A percentile compares a stretch with the other conserved stretches of the same genome.
Conservation (phyloP, 208 protist genomes). For the Blastocrithidia nonstop region DNA sequence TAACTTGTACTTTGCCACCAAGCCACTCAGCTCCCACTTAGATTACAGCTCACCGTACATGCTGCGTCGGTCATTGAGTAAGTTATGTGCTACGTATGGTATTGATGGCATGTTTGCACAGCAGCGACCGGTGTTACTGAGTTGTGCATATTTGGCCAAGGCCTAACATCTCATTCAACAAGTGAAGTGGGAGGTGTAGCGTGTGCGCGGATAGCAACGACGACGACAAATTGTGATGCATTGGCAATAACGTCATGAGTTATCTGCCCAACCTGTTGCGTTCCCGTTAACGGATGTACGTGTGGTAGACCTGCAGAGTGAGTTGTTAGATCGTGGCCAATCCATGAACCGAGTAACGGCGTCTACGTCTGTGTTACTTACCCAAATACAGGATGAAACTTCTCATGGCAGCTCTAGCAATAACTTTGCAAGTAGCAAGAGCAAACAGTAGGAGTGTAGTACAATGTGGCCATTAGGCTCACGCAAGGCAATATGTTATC, state of each 20-base stretch:
- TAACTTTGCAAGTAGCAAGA: too few species aligned
- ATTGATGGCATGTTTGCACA: constrained; percentile 44
- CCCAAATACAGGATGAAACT: too few species aligned
- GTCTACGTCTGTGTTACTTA: too few species aligned
- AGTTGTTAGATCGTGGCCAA: too few species aligned
- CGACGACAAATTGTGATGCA: constrained; percentile 14
- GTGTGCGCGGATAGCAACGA: constrained; percentile 32
- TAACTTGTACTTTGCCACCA: constrained; percentile 65
- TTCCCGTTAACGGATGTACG: too few species aligned
- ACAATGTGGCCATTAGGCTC: constrained; percentile 56
- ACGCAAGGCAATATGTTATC: constrained; percentile 32
- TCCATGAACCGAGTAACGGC: too few species aligned
- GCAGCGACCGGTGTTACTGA: constrained; percentile 45
- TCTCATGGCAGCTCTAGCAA: too few species aligned
- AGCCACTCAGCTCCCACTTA: constrained; percentile 48
- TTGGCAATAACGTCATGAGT: too few species aligned
- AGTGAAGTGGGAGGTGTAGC: constrained; percentile 17
- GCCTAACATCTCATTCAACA: constrained; percentile 33
- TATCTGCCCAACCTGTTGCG: too few species aligned
- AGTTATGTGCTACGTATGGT: constrained; percentile 43
- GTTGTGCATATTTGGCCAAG: constrained; percentile 31
- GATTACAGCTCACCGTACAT: constrained; percentile 77
- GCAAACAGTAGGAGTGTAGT: too few species aligned
- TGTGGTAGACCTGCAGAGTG: not conserved
- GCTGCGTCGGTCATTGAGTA: constrained; percentile 41